Evolutionary conservation across 2,329 filamentous ascomycete species (phyloP), one percentile per base, ranked within the genome.

Genomic region (Emergomyces pasteurianus): DNA sequence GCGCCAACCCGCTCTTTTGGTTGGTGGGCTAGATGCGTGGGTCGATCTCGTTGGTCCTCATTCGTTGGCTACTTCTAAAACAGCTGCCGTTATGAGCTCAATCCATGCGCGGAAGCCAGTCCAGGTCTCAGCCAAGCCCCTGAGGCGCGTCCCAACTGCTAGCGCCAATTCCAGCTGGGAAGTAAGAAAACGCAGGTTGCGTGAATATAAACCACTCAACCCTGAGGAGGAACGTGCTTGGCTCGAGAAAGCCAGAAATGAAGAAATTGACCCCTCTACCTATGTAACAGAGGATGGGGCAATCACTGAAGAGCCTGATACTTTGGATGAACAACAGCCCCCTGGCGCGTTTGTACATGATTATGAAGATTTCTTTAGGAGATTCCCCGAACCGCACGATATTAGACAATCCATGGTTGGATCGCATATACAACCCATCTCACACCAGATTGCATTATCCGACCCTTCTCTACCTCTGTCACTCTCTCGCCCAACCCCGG

Each of bases 11-110:
- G 88, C 90, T 60, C 79, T 99, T 38, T 78, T 99, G 1, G 78
- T 83, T 58, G 94, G 94, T 21, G 94, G 94, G 0, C 73, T 99
- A 12, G 85, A 92, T 66, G 89, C 90, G 4, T 99, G 94, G 94
- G 77, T 85, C 21, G 87, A 94, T 67, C 75, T 94, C n/a, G 80
- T 96, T 67, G 92, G 94, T 1, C 75, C 79, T 14, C 81, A 85
- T 59, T 86, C 87, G 0, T 77, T 88, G 56, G 77, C 79, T 55
- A 80, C 79, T 26, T 83, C 83, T 2, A 77, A 79, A 28, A 86
- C 83, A 1, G 78, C 80, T 28, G 76, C 78, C 16, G 70, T 79
- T 36, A 75, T 80, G 61, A 75, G 77, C 3, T 77, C 74, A 12
- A 68, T 79, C 67, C 70, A 77, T 59, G 63, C 71, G 56, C 73